Conservation (phyloP, 768 basidiomycete species). For the Tricholoma furcatifolium region DNA sequence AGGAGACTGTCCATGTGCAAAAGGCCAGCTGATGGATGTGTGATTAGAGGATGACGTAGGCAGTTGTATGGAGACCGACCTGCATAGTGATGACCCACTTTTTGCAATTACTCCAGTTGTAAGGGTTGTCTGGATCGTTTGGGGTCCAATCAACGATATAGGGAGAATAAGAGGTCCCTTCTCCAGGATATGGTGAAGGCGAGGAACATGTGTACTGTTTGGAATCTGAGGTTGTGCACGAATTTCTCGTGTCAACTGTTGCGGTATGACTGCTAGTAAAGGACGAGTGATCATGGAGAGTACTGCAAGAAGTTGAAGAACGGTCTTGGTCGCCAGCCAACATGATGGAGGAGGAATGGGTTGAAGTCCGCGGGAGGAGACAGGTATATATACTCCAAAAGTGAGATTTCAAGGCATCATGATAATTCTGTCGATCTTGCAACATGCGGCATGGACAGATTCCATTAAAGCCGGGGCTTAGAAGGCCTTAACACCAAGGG, state of each 20-base stretch:
- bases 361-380: slow-evolving; percentile 3
- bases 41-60: slow-evolving; percentile 3
- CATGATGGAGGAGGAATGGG: slow-evolving; percentile 5
- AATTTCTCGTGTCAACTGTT: background rate
- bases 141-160: slow-evolving; percentile 54
- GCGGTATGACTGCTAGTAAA: slow-evolving; percentile 6
- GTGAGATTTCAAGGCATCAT: too few species aligned
- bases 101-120: slow-evolving; percentile 46
- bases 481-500: background rate
- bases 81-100: slow-evolving; percentile 59
- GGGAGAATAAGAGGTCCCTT: slow-evolving; percentile 47
- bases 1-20: slow-evolving; percentile 57
- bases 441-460: slow-evolving; percentile 7
- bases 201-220: background rate
- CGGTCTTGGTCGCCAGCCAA: slow-evolving; percentile 21
- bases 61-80: slow-evolving; percentile 22
- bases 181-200: slow-evolving; percentile 36
- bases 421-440: slow-evolving; percentile 8
- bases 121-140: slow-evolving; percentile 53
- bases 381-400: slow-evolving; percentile 5
- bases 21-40: slow-evolving; percentile 38
- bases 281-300: slow-evolving; percentile 18
- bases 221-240: slow-evolving; percentile 1
- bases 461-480: background rate
- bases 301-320: slow-evolving; percentile 15